Conservation (phyloP, 345 rosid genomes). For the Populus nigra region DNA sequence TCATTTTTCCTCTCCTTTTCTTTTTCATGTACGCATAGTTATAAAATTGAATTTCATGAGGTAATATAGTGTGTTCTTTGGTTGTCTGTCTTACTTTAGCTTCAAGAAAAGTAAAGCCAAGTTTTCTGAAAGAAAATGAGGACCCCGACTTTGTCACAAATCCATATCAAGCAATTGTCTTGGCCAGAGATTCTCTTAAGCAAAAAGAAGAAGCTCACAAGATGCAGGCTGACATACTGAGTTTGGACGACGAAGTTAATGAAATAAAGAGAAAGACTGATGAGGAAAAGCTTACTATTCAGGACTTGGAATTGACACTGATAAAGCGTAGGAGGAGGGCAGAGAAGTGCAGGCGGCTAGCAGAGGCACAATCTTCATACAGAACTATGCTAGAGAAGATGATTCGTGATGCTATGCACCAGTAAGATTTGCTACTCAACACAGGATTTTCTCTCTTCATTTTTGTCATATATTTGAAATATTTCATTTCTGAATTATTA, state of each 20-base stretch:
- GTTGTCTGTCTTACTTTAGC: conserved; percentile 27
- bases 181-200: conserved; percentile 80
- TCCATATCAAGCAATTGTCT: conserved; percentile 76
- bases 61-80: neutral
- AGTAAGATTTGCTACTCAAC: conserved; percentile 47
- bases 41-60: neutral
- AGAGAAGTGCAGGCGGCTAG: conserved; percentile 87
- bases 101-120: conserved; percentile 45
- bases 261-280: conserved; percentile 57
- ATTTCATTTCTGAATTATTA: too few species aligned
- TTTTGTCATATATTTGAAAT: neutral
- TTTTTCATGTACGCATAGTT: neutral
- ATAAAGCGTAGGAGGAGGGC: conserved; percentile 78
- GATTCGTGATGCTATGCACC: conserved; percentile 99
- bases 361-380: conserved; percentile 92
- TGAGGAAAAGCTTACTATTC: conserved; percentile 62
- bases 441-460: neutral
- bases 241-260: conserved; percentile 57
- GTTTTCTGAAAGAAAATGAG: conserved; percentile 67
- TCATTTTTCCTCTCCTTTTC: neutral
- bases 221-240: conserved; percentile 55
- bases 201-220: conserved; percentile 67
- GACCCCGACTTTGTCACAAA: conserved; percentile 52
- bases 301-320: conserved; percentile 71
- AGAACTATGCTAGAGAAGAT: conserved; percentile 81